These are phyloP conservation scores for Rhexocercosporidium sp. DNA, from an alignment of 2,329 filamentous ascomycete genomes.

Conservation along the genomic window DNA sequence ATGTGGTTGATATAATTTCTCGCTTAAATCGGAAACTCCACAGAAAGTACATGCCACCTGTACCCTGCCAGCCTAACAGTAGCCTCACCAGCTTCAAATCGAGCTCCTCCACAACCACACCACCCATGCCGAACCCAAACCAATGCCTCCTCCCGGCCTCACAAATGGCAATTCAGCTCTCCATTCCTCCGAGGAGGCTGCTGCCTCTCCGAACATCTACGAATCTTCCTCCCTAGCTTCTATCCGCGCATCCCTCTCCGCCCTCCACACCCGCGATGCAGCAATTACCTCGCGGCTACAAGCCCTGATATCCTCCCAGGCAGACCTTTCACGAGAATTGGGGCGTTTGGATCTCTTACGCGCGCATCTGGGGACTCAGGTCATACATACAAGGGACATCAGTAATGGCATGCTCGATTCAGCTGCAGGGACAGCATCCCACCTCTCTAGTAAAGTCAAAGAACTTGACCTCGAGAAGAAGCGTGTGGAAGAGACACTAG, in stretches of 20 bases:
- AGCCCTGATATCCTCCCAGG: conserved; percentile 78
- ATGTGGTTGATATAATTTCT: conserved; percentile 1
- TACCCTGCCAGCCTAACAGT: not conserved
- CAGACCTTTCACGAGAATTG: conserved; percentile 85
- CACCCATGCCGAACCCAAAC: conserved; percentile 41
- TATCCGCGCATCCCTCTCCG: conserved; percentile 76
- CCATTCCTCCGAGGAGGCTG: conserved; percentile 22
- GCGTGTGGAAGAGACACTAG: conserved; percentile 85
- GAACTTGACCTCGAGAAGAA: conserved; percentile 89
- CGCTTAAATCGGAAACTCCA: conserved; percentile 2
- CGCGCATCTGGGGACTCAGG: conserved; percentile 85
- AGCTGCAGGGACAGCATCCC: conserved; percentile 82
- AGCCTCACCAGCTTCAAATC: not conserved
- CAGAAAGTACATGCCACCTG: conserved; percentile 16
- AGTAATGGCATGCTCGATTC: conserved; percentile 89
- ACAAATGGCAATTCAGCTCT: conserved; percentile 39
- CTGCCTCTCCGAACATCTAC: conserved; percentile 53
- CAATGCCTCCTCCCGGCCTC: conserved; percentile 44
- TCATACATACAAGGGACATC: conserved; percentile 80
- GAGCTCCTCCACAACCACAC: conserved; percentile 11
- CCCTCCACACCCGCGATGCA: conserved; percentile 78
- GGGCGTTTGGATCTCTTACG: conserved; percentile 87
- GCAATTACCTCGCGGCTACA: conserved; percentile 76
- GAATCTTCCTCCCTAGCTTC: conserved; percentile 78
- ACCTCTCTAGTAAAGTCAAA: conserved; percentile 86